Evolutionary conservation across 2,329 filamentous ascomycete genomes (phyloP).

Genomic region (Immersiporthe knoxdaviesiana): DNA sequence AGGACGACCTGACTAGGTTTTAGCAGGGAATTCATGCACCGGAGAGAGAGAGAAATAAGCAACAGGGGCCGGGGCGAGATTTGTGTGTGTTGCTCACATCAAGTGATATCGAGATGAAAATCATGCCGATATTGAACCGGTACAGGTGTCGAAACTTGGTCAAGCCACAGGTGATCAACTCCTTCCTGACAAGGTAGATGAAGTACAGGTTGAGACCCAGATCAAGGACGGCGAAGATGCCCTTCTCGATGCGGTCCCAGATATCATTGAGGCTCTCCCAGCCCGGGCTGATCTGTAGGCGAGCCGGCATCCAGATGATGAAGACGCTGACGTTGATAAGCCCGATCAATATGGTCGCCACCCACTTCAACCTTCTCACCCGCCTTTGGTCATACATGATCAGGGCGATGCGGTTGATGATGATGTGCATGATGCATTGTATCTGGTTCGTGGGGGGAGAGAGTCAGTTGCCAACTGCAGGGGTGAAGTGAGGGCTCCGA

Average conservation of each 20-base stretch:
- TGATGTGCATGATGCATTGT: conserved; percentile 54
- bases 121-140: conserved; percentile 49
- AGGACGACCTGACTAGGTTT: conserved; percentile 35
- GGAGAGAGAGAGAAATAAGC: not conserved
- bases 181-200: conserved; percentile 46
- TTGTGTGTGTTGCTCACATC: too few species aligned
- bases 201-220: conserved; percentile 51
- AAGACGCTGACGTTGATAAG: conserved; percentile 54
- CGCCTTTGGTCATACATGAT: conserved; percentile 45
- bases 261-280: conserved; percentile 48
- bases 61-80: too few species aligned
- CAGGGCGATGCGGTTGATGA: conserved; percentile 53
- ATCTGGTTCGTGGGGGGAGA: conserved; percentile 39
- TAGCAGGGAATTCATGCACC: not conserved
- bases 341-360: conserved; percentile 44
- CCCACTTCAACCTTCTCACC: conserved; percentile 45
- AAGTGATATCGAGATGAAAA: conserved; percentile 49
- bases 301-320: conserved; percentile 54
- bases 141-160: conserved; percentile 51
- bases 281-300: conserved; percentile 43
- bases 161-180: conserved; percentile 49
- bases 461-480: not conserved
- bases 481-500: not conserved
- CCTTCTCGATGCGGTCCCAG: conserved; percentile 56
- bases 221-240: conserved; percentile 50